Evolutionary conservation across 2,329 filamentous ascomycete genomes (phyloP).

Genomic region (Fusarium hainanense): DNA sequence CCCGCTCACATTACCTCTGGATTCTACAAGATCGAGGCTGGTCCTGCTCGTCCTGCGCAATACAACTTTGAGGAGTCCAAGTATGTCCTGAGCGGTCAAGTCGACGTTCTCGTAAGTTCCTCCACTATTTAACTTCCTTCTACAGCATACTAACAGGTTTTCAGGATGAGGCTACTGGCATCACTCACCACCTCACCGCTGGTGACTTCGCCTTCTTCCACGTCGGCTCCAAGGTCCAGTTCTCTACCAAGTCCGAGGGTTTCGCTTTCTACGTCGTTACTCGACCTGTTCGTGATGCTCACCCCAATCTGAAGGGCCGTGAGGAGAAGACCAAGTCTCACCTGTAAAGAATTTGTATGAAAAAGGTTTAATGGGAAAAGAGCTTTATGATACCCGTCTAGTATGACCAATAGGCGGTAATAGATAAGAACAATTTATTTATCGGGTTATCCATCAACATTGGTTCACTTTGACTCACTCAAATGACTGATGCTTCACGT

Average conservation of each 20-base stretch:
- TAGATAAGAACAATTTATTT: conserved; percentile 6
- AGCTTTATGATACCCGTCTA: neutral
- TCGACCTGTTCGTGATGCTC: conserved; percentile 37
- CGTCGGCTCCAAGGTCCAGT: conserved; percentile 44
- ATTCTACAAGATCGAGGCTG: conserved; percentile 43
- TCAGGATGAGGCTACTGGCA: conserved; percentile 43
- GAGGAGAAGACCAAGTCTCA: conserved; percentile 40
- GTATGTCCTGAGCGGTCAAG: conserved; percentile 41
- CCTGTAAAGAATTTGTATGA: conserved; percentile 5
- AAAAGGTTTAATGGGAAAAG: neutral
- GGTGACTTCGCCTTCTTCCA: conserved; percentile 45
- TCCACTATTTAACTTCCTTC: rapidly evolving
- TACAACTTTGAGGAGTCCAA: conserved; percentile 45
- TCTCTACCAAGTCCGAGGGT: conserved; percentile 42
- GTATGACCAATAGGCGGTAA: conserved; percentile 6
- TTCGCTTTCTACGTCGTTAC: conserved; percentile 44
- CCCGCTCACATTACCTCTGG: conserved; percentile 41
- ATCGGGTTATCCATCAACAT: neutral
- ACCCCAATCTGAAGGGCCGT: conserved; percentile 39
- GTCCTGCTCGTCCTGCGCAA: conserved; percentile 34
- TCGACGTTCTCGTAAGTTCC: conserved; percentile 39
- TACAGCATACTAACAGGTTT: neutral
- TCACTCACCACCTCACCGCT: conserved; percentile 39
- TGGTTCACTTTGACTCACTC: rapidly evolving
- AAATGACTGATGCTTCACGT: rapidly evolving